These are phyloP conservation scores for Euphorbia celastroides DNA, from an alignment of 441 rosid species.

Conservation along the genomic window DNA sequence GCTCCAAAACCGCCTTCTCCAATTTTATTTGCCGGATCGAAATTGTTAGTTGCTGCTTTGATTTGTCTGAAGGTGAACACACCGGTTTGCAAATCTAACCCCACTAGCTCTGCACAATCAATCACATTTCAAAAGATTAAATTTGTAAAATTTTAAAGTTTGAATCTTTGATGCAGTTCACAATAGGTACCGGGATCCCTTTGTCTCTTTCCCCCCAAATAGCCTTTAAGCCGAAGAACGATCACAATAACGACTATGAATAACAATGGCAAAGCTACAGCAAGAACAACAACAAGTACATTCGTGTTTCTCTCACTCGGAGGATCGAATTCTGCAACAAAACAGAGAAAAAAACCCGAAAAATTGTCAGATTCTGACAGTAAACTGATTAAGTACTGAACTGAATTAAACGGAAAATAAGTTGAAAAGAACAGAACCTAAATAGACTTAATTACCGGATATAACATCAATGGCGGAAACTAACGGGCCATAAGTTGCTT, in stretches of 20 bases:
- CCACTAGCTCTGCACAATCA: slow-evolving; percentile 16
- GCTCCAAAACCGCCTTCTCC: slow-evolving; percentile 14
- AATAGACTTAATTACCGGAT: no score
- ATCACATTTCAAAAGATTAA: not conserved
- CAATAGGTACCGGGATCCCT: slow-evolving; percentile 14
- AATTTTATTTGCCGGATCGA: slow-evolving; percentile 10
- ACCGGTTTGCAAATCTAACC: slow-evolving; percentile 19
- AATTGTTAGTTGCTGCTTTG: slow-evolving; percentile 11
- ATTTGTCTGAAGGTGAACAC: slow-evolving; percentile 11
- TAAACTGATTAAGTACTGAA: not conserved
- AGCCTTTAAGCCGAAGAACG: slow-evolving; percentile 15
- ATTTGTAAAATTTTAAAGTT: not conserved
- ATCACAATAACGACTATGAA: slow-evolving; percentile 2
- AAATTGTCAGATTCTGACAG: not conserved
- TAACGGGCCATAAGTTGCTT: slow-evolving; percentile 20
- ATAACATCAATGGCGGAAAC: slow-evolving; percentile 20
- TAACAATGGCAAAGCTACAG: not conserved
- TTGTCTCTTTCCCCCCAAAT: not conserved
- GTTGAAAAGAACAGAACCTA: not conserved
- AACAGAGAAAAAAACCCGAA: not conserved
- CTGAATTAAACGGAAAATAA: not conserved
- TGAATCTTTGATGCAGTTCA: not conserved
- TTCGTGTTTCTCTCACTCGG: not conserved
- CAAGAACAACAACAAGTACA: slow-evolving; percentile 2
- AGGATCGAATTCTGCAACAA: slow-evolving; percentile 14